Evolutionary conservation across 192 early-diverging fungal genomes (phyloP), one percentile per base, ranked within the genome.

Genomic region (Backusella macrospora): DNA sequence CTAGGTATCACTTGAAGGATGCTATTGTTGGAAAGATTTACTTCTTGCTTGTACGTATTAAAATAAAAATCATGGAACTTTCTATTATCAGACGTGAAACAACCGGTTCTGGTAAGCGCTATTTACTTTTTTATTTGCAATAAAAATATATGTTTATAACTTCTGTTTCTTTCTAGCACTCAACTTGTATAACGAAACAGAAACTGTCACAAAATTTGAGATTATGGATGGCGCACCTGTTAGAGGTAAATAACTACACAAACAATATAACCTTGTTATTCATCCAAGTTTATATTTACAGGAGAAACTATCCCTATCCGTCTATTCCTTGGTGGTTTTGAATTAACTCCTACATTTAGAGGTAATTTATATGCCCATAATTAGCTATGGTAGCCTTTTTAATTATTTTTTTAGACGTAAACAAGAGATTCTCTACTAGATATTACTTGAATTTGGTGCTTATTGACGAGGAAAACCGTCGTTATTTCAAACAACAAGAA

Each of bases 161-260:
- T 34, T 34, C 29, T 21, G 47, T 65, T 55, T 55, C 14, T 55
- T 12, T 52, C 13, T 73, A 75, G 94, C 94, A 62, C 96, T 94
- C 18, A 99, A 98, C 77, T 92, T 97, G 78, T 97, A 96, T 85
- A 98, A 98, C 79, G 97, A 99, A 84, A 95, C 92, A 80, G 97
- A 99, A 82, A 98, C 96, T 0, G 93, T 99, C 47, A 99, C 96
- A 48, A 97, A 96, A 80, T 99, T 98, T 82, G 98, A 99, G 78
- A 99, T 99, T 76, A 99, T 99, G 98, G 98, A 99, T 78, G 98
- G 98, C 7, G 97, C 96, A 47, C 97, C 98, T 18, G 96, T 97
- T 13, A 88, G 91, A 77, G 49, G 49, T 52, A 21, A 6, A 9
- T 52, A 2, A 18, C 21, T 21, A 9, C 8, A 52, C 9, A 21